phyloP scores from a whole-genome alignment of 345 rosid species.

The Aquilaria sinensis region DNA sequence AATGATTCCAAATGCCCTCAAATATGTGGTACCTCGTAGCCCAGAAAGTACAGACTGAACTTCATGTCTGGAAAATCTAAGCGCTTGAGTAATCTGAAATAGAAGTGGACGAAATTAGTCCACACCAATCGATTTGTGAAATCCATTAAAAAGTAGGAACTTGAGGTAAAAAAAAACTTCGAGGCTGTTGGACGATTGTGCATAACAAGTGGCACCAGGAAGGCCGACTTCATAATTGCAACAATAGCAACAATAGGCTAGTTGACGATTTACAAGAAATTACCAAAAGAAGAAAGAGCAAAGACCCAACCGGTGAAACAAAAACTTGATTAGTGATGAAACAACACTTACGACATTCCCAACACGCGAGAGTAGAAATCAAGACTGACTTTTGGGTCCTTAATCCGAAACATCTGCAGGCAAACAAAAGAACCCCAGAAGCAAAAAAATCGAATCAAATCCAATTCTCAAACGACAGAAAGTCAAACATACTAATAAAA shows the following conservation, averaged over 20 bases:
- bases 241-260: not conserved
- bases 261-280: not conserved
- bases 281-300: not conserved
- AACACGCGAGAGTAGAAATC: conserved; percentile 85
- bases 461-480: not conserved
- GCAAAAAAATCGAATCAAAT: not conserved
- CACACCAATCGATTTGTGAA: conserved; percentile 11
- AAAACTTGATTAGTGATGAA: not conserved
- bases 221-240: not conserved
- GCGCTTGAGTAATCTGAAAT: conserved; percentile 76
- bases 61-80: conserved; percentile 87
- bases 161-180: not conserved
- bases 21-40: conserved; percentile 66
- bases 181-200: too few relatives aligned
- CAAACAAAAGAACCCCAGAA: not conserved
- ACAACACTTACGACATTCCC: conserved; percentile 87
- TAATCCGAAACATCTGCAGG: conserved; percentile 84
- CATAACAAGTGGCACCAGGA: not conserved
- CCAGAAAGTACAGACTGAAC: conserved; percentile 82
- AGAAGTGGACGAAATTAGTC: not conserved
- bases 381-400: conserved; percentile 88
- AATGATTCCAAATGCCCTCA: not conserved
- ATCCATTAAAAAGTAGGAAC: conserved; percentile 7
- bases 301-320: not conserved
- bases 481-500: not conserved